phyloP scores from a whole-genome alignment of 257 asterid species.

The Nemophila menziesii region DNA sequence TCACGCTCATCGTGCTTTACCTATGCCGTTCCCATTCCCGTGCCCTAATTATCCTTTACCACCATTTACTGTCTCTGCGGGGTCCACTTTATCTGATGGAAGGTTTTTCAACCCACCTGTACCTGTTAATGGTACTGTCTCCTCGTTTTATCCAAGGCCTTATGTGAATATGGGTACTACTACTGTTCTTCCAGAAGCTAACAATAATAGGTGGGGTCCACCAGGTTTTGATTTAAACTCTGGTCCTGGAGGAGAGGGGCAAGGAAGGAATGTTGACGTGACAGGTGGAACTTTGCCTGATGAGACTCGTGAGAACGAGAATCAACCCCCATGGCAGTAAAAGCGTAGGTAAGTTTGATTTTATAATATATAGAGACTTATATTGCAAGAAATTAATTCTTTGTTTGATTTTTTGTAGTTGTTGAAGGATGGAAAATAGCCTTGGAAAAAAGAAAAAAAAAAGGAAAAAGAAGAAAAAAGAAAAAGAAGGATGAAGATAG shows the following conservation, averaged over 20 bases:
- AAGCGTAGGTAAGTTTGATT: no score
- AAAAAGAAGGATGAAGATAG: no score
- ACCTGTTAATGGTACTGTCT: conserved; percentile 35
- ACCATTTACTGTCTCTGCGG: conserved; percentile 43
- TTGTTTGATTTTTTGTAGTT: no score
- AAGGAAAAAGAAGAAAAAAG: no score
- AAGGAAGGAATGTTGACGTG: conserved; percentile 37
- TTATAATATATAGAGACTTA: no score
- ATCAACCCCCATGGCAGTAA: conserved; percentile 38
- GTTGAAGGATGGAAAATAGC: no score
- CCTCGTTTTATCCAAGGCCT: conserved; percentile 68
- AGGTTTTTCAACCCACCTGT: conserved; percentile 42
- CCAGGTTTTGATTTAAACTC: conserved; percentile 80
- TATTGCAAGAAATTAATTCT: no score
- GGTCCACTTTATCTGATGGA: conserved; percentile 38
- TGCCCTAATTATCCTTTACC: conserved; percentile 39
- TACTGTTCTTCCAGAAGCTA: conserved; percentile 38
- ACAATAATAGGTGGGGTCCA: conserved; percentile 54
- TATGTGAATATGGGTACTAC: conserved; percentile 38
- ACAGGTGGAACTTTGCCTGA: conserved; percentile 54
- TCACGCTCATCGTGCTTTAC: no score
- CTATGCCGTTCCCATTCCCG: no score
- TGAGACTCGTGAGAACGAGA: conserved; percentile 61
- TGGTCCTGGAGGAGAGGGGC: conserved; percentile 78
- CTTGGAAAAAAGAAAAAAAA: no score